These are phyloP conservation scores for Pythium volutum DNA, from an alignment of 352 stramenopile genomes.

Conservation along the genomic window DNA sequence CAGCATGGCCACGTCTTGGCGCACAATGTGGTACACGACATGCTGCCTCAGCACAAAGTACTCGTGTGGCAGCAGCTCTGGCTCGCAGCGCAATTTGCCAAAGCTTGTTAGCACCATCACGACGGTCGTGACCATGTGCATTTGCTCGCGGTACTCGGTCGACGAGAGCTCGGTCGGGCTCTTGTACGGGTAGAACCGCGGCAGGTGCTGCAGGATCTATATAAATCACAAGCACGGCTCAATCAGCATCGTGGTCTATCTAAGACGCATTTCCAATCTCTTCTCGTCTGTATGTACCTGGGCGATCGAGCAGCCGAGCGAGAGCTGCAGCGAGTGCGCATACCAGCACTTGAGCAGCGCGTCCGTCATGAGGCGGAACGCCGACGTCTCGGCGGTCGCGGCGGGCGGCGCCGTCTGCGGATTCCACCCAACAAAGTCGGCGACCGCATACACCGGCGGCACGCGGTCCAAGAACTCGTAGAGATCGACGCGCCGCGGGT, in stretches of 20 bases:
- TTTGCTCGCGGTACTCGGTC: constrained; percentile 74
- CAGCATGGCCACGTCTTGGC: constrained; percentile 70
- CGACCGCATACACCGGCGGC: constrained; percentile 44
- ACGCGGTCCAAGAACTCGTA: constrained; percentile 56
- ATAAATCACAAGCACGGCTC: neutral
- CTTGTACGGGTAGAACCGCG: constrained; percentile 84
- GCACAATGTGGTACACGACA: constrained; percentile 70
- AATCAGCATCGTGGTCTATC: neutral
- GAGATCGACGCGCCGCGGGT: constrained; percentile 61
- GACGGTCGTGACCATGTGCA: constrained; percentile 80
- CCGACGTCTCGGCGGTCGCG: constrained; percentile 39
- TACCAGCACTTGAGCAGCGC: constrained; percentile 70
- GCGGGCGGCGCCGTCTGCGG: constrained; percentile 35
- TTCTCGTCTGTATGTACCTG: constrained; percentile 32
- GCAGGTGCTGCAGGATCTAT: constrained; percentile 58
- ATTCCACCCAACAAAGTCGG: constrained; percentile 83
- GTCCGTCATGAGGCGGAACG: constrained; percentile 60
- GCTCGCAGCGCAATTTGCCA: constrained; percentile 66
- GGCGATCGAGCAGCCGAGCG: constrained; percentile 58
- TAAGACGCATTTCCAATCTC: neutral
- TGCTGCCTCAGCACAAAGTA: constrained; percentile 89
- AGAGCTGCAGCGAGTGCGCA: constrained; percentile 52
- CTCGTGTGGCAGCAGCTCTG: constrained; percentile 86
- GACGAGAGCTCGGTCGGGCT: constrained; percentile 54
- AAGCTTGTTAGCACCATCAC: constrained; percentile 88